A percentile compares a stretch with the other conserved stretches of the same genome.
phyloP scores from a whole-genome alignment of 257 asterid species.

The Coffea eugenioides region DNA sequence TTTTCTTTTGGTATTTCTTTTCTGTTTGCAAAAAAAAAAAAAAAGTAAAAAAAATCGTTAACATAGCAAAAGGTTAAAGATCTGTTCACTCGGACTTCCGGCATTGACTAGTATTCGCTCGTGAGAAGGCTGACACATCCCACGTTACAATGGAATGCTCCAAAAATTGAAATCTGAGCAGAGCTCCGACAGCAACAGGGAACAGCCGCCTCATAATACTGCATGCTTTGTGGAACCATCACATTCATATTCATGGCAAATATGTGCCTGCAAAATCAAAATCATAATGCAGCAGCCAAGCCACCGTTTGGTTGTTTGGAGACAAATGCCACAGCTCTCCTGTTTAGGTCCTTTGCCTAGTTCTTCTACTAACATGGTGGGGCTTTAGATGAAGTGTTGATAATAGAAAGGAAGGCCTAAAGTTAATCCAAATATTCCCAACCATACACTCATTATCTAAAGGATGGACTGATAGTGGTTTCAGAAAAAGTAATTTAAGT shows the following conservation, averaged over 20 bases:
- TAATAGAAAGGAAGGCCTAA: too few species aligned
- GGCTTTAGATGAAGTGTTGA: too few species aligned
- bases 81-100: neutral
- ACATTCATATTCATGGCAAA: neutral
- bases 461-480: too few species aligned
- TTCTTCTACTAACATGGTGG: neutral
- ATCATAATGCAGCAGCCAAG: neutral
- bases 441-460: too few species aligned
- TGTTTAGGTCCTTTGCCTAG: neutral
- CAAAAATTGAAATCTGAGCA: neutral
- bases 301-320: neutral
- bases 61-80: neutral
- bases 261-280: too few species aligned
- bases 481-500: too few species aligned
- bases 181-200: neutral
- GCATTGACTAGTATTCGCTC: neutral
- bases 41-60: too few species aligned
- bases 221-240: neutral
- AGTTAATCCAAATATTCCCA: too few species aligned
- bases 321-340: too few species aligned
- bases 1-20: too few species aligned
- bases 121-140: neutral
- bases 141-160: neutral
- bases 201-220: neutral
- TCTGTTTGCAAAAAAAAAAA: neutral